phyloP scores from a whole-genome alignment of 495 filamentous ascomycete species.

The Penicillium arizonense region DNA sequence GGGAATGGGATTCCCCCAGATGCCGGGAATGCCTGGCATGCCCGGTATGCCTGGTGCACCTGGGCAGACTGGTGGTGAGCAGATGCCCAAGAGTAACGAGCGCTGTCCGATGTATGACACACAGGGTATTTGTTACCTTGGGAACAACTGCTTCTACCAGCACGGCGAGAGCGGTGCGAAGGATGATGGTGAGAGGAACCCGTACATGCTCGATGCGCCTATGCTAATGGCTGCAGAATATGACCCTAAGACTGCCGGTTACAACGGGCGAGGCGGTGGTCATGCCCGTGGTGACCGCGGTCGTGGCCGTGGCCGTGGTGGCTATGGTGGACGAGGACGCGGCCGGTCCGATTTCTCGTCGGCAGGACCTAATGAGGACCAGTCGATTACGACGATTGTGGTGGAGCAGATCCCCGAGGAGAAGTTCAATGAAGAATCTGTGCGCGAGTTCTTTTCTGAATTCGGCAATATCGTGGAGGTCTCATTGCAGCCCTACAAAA shows the following conservation, averaged over 20 bases:
- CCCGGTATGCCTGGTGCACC: conserved; percentile 33
- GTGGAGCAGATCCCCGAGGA: conserved; percentile 93
- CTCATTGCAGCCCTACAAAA: conserved; percentile 72
- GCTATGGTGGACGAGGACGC: conserved; percentile 47
- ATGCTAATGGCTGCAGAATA: conserved; percentile 62
- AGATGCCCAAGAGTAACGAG: conserved; percentile 42
- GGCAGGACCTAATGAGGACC: conserved; percentile 72
- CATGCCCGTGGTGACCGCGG: conserved; percentile 41
- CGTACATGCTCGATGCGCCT: not conserved
- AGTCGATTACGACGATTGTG: conserved; percentile 75
- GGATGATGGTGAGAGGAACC: conserved; percentile 44
- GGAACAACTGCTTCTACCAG: conserved; percentile 75
- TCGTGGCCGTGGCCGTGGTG: conserved; percentile 50
- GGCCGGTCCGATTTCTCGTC: conserved; percentile 69
- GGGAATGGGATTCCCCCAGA: conserved; percentile 60
- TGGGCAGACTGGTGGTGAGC: conserved; percentile 29
- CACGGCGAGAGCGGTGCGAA: conserved; percentile 68
- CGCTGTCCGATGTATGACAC: conserved; percentile 86
- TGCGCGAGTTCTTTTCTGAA: conserved; percentile 79
- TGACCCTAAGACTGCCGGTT: conserved; percentile 71
- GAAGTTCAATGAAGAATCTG: conserved; percentile 68
- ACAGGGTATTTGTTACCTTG: conserved; percentile 81
- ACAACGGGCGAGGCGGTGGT: conserved; percentile 26
- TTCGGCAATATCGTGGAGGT: conserved; percentile 78
- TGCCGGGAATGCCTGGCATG: conserved; percentile 53